Conservation (phyloP, 495 filamentous ascomycete genomes). For the Daldinia grandis region DNA sequence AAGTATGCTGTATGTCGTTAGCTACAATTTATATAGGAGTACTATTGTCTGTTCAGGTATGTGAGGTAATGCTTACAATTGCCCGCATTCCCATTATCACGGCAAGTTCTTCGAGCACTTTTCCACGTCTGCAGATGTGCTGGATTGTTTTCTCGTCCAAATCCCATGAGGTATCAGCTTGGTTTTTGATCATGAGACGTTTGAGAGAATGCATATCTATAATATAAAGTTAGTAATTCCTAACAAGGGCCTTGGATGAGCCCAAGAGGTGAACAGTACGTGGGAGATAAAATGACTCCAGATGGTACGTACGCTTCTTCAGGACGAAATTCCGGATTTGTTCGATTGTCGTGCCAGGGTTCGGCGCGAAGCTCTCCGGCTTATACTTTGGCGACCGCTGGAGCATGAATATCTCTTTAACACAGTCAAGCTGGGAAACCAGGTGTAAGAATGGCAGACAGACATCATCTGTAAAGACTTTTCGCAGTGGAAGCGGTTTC, state of each 20-base stretch:
- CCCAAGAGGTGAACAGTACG: neutral
- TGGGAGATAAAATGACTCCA: neutral
- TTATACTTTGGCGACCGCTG: constrained; percentile 60
- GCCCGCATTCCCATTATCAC: constrained; percentile 58
- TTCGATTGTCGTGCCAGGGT: constrained; percentile 56
- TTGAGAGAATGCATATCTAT: constrained; percentile 44
- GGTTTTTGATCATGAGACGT: constrained; percentile 60
- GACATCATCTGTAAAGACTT: constrained; percentile 69
- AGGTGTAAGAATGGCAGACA: constrained; percentile 59
- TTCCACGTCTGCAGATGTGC: constrained; percentile 58
- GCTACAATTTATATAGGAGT: neutral
- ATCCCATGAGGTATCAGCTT: constrained; percentile 62
- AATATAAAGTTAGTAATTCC: constrained; percentile 2
- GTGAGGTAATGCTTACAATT: constrained; percentile 55
- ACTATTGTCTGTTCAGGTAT: neutral
- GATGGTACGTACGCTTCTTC: constrained; percentile 55
- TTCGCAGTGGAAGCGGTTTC: constrained; percentile 58
- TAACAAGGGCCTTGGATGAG: neutral
- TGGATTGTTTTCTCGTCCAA: constrained; percentile 58
- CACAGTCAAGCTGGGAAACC: constrained; percentile 56
- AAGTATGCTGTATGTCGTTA: constrained; percentile 54
- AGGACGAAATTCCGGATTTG: constrained; percentile 61
- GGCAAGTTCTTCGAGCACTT: constrained; percentile 61
- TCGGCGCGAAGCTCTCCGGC: constrained; percentile 58
- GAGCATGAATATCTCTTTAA: constrained; percentile 67